phyloP scores from a whole-genome alignment of 2,329 filamentous ascomycete genomes.

The Dothideomycetes sp. region DNA sequence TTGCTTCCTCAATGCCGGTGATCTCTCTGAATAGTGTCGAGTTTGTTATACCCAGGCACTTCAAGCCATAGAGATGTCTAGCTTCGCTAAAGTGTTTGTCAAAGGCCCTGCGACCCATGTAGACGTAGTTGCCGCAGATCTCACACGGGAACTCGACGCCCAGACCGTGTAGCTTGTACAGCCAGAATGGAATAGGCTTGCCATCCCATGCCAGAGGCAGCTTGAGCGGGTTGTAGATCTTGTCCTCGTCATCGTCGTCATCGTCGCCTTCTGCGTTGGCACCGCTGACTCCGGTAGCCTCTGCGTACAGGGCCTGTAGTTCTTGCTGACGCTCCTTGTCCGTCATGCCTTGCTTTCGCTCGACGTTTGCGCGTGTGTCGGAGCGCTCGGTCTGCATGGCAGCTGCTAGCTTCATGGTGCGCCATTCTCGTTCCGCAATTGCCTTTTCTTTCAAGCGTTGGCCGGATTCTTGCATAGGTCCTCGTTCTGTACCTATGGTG shows the following conservation, averaged over 20 bases:
- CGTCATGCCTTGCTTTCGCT: constrained; percentile 95
- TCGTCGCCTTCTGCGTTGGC: constrained; percentile 50
- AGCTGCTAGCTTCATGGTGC: constrained; percentile 66
- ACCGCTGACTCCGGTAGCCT: constrained; percentile 23
- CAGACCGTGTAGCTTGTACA: constrained; percentile 91
- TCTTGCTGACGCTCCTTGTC: constrained; percentile 92
- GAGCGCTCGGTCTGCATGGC: constrained; percentile 78
- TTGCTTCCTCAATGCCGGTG: constrained; percentile 78
- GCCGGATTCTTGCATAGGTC: constrained; percentile 13
- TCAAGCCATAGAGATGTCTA: constrained; percentile 83
- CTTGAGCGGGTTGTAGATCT: constrained; percentile 94
- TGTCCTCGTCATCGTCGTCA: constrained; percentile 58
- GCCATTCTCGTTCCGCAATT: constrained; percentile 78
- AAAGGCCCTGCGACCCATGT: constrained; percentile 91
- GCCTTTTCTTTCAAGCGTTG: constrained; percentile 71
- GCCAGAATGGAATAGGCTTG: constrained; percentile 97
- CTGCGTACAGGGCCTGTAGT: constrained; percentile 71
- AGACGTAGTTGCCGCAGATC: constrained; percentile 97
- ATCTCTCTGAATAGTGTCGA: constrained; percentile 90
- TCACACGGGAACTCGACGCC: constrained; percentile 94
- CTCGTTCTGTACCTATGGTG: too few species aligned
- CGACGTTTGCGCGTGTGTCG: constrained; percentile 88
- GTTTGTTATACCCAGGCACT: constrained; percentile 87
- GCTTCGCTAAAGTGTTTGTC: constrained; percentile 98
- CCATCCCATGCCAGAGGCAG: constrained; percentile 95